Base-by-base conservation (phyloP, 139 green algal species). In the Monoraphidium neglectum region DNA sequence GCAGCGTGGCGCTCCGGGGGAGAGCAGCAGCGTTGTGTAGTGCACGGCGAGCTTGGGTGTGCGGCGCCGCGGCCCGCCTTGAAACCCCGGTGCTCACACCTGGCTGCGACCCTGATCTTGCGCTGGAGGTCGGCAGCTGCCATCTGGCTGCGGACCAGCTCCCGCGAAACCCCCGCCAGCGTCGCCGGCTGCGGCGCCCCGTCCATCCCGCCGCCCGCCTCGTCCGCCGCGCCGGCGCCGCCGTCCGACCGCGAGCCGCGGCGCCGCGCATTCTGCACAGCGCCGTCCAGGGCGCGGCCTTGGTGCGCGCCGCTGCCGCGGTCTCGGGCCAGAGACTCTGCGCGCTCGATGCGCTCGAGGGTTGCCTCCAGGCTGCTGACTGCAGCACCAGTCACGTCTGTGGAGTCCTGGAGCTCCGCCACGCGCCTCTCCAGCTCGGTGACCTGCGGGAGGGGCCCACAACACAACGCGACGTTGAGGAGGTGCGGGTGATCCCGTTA, bases 111-210 rank as follows among this genome's bases (percentile, higher is more conserved):
- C 1, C 84, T 66, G 67, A 92, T 80, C 77, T 88, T 90, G 12
- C 80, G 77, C 77, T 86, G 78, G 64, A 77, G 35, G 79, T 92
- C 87, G 30, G 86, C 87, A 70, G 90, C 82, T 0, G 86, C 79
- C 73, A 92, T 75, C 81, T 91, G 89, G 21, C 86, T 72, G 1
- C 87, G 76, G 26, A 92, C 83, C 23, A 94, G 80, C 83, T 92
- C 82, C 24, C 77, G 53, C 0, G 83, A 87, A 53, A 94, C 72
- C 2, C 56, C 57, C n/a, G 68, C 79, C 15, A 30, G 53, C 3
- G 51, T 38, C 6, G 26, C n/a, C 24, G 32, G 35, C 36, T 49
- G 35, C 61, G 16, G 5, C 33, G 18, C 4, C 53, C 23, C 28
- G 56, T 37, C 71, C 24, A 15, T 28, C 13, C 30, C 60, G 46